Conservation (phyloP, 208 protist genomes). For the Phytomonas sp. region DNA sequence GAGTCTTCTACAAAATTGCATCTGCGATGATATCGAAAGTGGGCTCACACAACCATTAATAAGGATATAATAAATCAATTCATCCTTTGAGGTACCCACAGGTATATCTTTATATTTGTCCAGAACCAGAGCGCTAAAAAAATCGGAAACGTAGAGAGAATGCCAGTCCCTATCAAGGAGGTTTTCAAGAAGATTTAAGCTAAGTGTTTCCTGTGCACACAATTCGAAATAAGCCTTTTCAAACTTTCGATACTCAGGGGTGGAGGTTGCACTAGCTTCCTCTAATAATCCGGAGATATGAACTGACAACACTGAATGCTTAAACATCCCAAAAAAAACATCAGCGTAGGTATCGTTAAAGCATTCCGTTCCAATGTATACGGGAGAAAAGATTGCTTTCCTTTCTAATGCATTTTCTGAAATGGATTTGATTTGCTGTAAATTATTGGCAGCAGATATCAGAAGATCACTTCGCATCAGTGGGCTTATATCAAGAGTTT, state of each 20-base stretch:
- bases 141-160: background rate
- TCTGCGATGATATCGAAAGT: constrained; percentile 12
- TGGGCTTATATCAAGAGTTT: constrained; percentile 12
- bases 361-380: background rate
- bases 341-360: background rate
- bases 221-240: background rate
- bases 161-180: background rate
- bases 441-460: background rate
- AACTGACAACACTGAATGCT: background rate
- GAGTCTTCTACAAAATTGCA: constrained; percentile 15
- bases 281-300: background rate
- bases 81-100: background rate
- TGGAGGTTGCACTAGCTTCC: background rate
- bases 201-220: background rate
- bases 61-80: background rate
- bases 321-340: background rate
- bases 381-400: background rate
- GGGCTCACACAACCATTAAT: constrained; percentile 26
- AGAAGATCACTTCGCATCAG: background rate
- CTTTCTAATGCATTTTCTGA: background rate
- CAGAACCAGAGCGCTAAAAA: background rate
- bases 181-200: background rate
- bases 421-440: background rate
- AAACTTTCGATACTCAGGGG: background rate
- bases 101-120: background rate